Base-by-base conservation (phyloP, 2,329 filamentous ascomycete genomes). In the Lachnellula suecica region DNA sequence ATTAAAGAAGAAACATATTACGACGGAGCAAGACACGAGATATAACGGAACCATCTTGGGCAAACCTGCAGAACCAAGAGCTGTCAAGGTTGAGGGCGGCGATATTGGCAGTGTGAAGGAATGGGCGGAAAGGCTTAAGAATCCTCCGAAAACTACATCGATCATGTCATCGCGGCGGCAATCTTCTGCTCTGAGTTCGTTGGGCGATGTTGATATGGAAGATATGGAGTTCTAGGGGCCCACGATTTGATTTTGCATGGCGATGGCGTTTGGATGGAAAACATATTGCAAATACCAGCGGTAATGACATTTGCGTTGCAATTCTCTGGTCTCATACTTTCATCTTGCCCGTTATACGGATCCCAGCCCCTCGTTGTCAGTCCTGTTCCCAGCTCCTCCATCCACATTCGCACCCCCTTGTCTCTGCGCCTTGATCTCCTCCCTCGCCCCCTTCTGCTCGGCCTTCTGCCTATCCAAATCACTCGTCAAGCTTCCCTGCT, bases 1-100 rank as follows among this genome's bases (percentile, higher is more conserved):
- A 4, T 74, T 97, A 38, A 97, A 96, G 71, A 94, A 92, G 72
- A 96, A 95, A 67, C 89, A 96, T 70, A 91, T 87, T 72, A 95
- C 94, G 63, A 89, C 88, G 1, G 89, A 88, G 57, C 91, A 95
- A 64, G 91, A 96, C 65, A 86, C 87, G 9, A 87, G 93, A 64
- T 96, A 91, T 69, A 83, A 87, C 60, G 91, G 90, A 25, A 96
- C 93, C 0, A 81, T 94, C 0, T 76, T 97, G 10, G 93, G 93
- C 4, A 85, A 85, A 59, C 76, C 79, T 41, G 80, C 79, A 44
- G 90, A 96, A 60, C 81, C 85, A 51, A 83, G 83, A 64, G 81
- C 87, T 7, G 74, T 96, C 24, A 76, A 85, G 47, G 86, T 96
- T 47, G 91, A 96, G 68, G 92, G 92, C 40, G 89, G 89, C 19